phyloP scores from a whole-genome alignment of 2,329 filamentous ascomycete genomes.

The Ophiocordyceps sinensis region DNA sequence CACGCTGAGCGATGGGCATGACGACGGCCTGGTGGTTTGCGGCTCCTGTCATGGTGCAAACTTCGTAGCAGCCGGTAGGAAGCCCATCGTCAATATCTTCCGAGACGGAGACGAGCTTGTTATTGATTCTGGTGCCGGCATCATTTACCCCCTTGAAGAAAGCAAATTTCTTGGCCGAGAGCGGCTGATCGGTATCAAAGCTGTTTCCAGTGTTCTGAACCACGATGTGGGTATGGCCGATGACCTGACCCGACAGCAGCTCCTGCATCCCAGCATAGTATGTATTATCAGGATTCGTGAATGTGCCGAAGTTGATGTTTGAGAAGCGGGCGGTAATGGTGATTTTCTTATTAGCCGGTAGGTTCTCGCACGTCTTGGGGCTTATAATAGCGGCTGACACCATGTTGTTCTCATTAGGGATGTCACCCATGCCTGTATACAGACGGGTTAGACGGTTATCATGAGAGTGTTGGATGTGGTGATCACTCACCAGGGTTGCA shows the following conservation, averaged over 20 bases:
- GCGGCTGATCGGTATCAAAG: slow-evolving; percentile 31
- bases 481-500: slow-evolving; percentile 45
- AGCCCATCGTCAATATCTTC: slow-evolving; percentile 35
- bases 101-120: neutral
- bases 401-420: slow-evolving; percentile 40
- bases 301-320: slow-evolving; percentile 42
- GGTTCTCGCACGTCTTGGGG: slow-evolving; percentile 35
- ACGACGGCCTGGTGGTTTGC: slow-evolving; percentile 52
- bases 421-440: slow-evolving; percentile 44
- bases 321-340: slow-evolving; percentile 34
- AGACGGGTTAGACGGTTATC: slow-evolving; percentile 1
- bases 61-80: slow-evolving; percentile 46
- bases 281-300: slow-evolving; percentile 44
- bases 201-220: slow-evolving; percentile 39
- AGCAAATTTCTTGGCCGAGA: slow-evolving; percentile 37
- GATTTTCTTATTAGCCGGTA: slow-evolving; percentile 34
- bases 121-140: slow-evolving; percentile 18
- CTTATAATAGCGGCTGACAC: slow-evolving; percentile 39
- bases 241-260: slow-evolving; percentile 35
- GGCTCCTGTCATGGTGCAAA: slow-evolving; percentile 49
- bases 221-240: slow-evolving; percentile 46
- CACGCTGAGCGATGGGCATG: slow-evolving; percentile 53
- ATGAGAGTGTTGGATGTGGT: neutral
- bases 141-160: slow-evolving; percentile 59
- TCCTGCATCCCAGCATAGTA: slow-evolving; percentile 46